phyloP scores from a whole-genome alignment of 2,329 filamentous ascomycete species.

The Penicillium decumbens region DNA sequence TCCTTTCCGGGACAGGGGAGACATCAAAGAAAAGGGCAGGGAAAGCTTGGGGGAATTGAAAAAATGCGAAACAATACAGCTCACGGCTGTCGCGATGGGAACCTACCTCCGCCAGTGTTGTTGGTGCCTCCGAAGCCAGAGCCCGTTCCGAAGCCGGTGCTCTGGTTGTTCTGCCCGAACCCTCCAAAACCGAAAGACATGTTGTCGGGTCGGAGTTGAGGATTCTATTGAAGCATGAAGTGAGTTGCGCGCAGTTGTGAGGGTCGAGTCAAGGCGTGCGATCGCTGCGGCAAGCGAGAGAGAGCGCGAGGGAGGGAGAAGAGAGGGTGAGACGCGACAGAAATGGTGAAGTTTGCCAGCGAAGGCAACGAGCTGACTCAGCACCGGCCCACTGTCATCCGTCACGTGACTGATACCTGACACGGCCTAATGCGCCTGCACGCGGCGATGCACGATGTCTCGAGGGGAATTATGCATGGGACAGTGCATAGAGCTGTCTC shows the following conservation, averaged over 20 bases:
- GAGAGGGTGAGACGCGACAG: conserved; percentile 25
- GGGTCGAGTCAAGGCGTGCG: neutral
- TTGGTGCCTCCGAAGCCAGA: conserved; percentile 34
- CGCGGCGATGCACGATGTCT: neutral
- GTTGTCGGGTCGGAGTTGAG: conserved; percentile 24
- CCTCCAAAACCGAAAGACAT: conserved; percentile 49
- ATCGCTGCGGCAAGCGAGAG: conserved; percentile 5
- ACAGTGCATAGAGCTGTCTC: neutral
- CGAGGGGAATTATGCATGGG: neutral
- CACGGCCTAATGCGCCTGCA: conserved; percentile 1
- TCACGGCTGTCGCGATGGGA: conserved; percentile 7
- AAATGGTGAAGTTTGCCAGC: conserved; percentile 23
- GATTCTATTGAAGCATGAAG: conserved; percentile 27
- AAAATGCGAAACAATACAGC: conserved; percentile 3
- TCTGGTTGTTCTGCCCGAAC: conserved; percentile 57
- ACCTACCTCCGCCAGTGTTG: conserved; percentile 39
- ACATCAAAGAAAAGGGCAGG: neutral
- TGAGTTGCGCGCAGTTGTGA: conserved; percentile 1
- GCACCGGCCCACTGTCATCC: conserved; percentile 15
- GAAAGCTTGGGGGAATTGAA: conserved; percentile 8
- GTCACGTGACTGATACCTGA: conserved; percentile 22
- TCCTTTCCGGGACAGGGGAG: neutral
- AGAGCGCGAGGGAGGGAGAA: conserved; percentile 17
- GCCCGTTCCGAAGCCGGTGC: conserved; percentile 38
- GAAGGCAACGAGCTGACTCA: conserved; percentile 19